Base-by-base conservation (phyloP, 495 filamentous ascomycete species). In the Xylaria curta region DNA sequence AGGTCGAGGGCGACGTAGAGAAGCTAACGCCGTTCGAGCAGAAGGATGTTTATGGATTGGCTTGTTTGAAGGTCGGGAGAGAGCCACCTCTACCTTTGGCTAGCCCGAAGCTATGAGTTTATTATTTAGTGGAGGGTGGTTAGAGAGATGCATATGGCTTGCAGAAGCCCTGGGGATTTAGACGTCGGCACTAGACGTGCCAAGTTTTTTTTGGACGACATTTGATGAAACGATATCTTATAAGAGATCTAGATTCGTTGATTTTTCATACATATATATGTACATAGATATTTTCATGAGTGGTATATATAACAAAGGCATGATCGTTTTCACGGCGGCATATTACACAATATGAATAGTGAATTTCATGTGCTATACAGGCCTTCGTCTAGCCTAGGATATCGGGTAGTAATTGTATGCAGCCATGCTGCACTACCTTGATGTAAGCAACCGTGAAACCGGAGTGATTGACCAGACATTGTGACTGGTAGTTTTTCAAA, bases 31-130 rank as follows among this genome's bases (percentile, higher is more conserved):
- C 79, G 12, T 82, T 82, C 89, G 21, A 81, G 73, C 4, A 90
- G 61, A 87, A 87, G 61, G 87, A 91, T 65, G 87, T 94, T 83
- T 76, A 71, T 56, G 80, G 81, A 66, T 77, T 82, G 73, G 82
- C 87, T 65, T 76, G 78, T 49, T 81, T 81, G 78, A 82, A 54
- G 85, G 81, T 83, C 78, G 82, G 75, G 82, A 80, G 66, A 71
- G 66, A 73, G 67, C 74, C 74, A 56, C 81, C 82, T 67, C 70
- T 77, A 49, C 81, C 81, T 76, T 81, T 76, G 68, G 79, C 78
- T 60, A 74, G 80, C 60, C 79, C 87, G n/a, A 87, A 84, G 75
- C 72, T 90, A 65, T 91, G 78, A 78, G 75, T 24, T 42, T 6
- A 15, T 33, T 46, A 24, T 36, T 7, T 54, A n/a, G 17, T 12